phyloP scores from a whole-genome alignment of 1,284 basidiomycete species.

The Cutaneotrichosporon cyanovorans region DNA sequence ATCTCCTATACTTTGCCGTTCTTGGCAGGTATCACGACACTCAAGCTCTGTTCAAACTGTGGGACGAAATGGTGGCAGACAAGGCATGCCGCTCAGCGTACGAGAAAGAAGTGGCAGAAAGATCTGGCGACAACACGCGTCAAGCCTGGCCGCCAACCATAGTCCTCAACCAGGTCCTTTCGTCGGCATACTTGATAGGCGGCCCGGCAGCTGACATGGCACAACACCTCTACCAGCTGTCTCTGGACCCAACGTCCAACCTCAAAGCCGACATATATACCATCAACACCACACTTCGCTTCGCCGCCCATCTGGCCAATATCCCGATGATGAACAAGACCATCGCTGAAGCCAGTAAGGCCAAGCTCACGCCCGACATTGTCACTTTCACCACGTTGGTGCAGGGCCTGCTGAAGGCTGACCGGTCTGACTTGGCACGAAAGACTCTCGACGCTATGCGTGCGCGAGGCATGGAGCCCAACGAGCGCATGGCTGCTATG shows the following conservation, averaged over 20 bases:
- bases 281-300: conserved; percentile 67
- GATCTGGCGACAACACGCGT: background rate
- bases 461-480: conserved; percentile 62
- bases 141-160: conserved; percentile 34
- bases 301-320: conserved; percentile 57
- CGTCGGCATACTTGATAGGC: conserved; percentile 29
- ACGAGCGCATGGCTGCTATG: conserved; percentile 62
- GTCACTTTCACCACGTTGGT: conserved; percentile 74
- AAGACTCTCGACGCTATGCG: conserved; percentile 62
- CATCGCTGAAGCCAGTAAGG: conserved; percentile 51
- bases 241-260: conserved; percentile 49
- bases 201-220: conserved; percentile 23
- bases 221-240: conserved; percentile 30
- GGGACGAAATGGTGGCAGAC: conserved; percentile 37
- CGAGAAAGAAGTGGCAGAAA: background rate
- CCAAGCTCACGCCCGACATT: conserved; percentile 58
- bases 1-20: conserved; percentile 37
- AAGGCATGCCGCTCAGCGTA: conserved; percentile 22
- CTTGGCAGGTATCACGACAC: conserved; percentile 30
- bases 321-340: conserved; percentile 57
- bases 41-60: conserved; percentile 20
- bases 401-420: conserved; percentile 60
- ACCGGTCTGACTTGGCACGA: conserved; percentile 58
- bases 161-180: conserved; percentile 41
- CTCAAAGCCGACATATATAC: conserved; percentile 67